These are phyloP conservation scores for Fistulifera pelliculosa DNA, from an alignment of 108 stramenopile genomes.

Conservation along the genomic window DNA sequence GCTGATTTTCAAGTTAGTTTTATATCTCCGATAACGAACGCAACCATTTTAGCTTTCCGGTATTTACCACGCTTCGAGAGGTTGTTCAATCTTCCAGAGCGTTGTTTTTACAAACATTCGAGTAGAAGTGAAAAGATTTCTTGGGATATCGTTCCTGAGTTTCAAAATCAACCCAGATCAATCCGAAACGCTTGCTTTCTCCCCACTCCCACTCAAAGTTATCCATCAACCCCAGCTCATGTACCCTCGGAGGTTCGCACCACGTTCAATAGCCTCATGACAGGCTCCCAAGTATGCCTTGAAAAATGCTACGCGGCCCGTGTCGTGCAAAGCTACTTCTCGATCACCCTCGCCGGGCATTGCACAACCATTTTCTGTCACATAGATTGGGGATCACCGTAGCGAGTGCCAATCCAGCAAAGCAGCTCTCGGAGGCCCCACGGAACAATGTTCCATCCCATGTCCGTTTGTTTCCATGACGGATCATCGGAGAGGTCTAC, in stretches of 20 bases:
- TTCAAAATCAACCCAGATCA: conserved; percentile 84
- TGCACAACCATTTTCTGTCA: conserved; percentile 80
- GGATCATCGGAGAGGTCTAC: conserved; percentile 42
- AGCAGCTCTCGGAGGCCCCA: conserved; percentile 63
- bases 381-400: conserved; percentile 48
- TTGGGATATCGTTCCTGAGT: conserved; percentile 78
- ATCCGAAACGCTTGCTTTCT: conserved; percentile 75
- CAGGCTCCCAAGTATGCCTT: conserved; percentile 58
- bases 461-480: conserved; percentile 54
- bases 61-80: no score
- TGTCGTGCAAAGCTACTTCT: conserved; percentile 49
- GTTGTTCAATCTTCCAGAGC: no score
- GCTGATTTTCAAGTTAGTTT: no score
- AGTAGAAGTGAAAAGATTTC: conserved; percentile 61
- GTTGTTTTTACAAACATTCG: no score
- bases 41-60: no score
- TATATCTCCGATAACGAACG: no score
- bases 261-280: conserved; percentile 52
- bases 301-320: conserved; percentile 39
- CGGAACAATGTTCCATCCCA: conserved; percentile 66
- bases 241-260: conserved; percentile 80
- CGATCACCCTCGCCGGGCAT: conserved; percentile 39
- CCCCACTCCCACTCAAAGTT: conserved; percentile 95
- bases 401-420: conserved; percentile 56
- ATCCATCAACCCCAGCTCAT: conserved; percentile 92